phyloP scores from a whole-genome alignment of 495 filamentous ascomycete genomes.

The Penicillium canescens region DNA sequence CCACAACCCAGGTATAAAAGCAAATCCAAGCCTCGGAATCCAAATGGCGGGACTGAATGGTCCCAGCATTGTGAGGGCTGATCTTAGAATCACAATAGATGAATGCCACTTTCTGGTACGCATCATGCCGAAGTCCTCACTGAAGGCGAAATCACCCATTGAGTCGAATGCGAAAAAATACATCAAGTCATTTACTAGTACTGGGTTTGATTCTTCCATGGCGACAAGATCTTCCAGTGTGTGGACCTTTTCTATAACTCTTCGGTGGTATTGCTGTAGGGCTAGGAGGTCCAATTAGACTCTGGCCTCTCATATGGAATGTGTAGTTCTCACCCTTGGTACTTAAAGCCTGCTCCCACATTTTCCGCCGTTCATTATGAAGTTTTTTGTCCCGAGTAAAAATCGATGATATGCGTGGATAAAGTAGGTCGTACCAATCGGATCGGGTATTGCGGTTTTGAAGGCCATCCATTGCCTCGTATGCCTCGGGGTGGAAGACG shows the following conservation, averaged over 20 bases:
- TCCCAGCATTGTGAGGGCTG: conserved; percentile 25
- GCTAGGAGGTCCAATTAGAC: background rate
- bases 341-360: conserved; percentile 33
- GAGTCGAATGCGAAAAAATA: conserved; percentile 43
- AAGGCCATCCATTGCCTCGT: conserved; percentile 25
- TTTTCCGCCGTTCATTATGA: conserved; percentile 29
- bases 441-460: conserved; percentile 26
- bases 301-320: background rate
- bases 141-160: conserved; percentile 46
- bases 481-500: conserved; percentile 31
- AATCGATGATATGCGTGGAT: conserved; percentile 34
- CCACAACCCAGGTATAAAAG: conserved; percentile 24
- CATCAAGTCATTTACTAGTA: conserved; percentile 31
- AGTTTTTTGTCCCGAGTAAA: conserved; percentile 31
- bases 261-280: background rate
- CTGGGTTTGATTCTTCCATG: conserved; percentile 5
- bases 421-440: conserved; percentile 43
- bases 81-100: conserved; percentile 3
- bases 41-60: conserved; percentile 34
- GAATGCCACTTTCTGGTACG: conserved; percentile 25
- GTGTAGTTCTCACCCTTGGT: conserved; percentile 13
- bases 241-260: background rate
- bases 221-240: background rate
- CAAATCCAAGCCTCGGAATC: conserved; percentile 32
- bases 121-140: conserved; percentile 37